Evolutionary conservation across 805 yeast genomes (phyloP).

Genomic region (Candida germanica): DNA sequence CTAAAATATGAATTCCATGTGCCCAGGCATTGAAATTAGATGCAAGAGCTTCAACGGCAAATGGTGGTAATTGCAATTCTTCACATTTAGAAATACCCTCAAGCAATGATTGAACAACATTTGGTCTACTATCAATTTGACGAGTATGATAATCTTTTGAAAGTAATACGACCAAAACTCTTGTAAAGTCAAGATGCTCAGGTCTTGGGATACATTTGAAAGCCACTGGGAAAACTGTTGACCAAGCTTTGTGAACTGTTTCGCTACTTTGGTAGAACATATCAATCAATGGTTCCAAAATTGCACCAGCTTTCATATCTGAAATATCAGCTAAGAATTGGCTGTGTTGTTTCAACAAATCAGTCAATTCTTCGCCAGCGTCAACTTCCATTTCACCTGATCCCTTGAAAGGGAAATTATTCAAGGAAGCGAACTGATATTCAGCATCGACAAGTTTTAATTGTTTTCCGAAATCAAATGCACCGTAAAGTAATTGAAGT

Average conservation of each 20-base stretch:
- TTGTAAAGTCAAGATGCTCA: constrained; percentile 80
- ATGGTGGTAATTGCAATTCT: constrained; percentile 85
- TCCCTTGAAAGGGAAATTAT: constrained; percentile 34
- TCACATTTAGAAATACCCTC: constrained; percentile 79
- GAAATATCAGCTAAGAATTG: constrained; percentile 28
- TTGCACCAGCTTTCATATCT: constrained; percentile 49
- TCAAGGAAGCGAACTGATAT: constrained; percentile 51
- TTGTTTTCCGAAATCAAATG: constrained; percentile 54
- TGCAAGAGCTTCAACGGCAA: constrained; percentile 84
- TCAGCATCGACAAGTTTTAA: constrained; percentile 48
- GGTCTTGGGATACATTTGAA: constrained; percentile 71
- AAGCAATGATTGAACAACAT: constrained; percentile 78
- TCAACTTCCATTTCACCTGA: constrained; percentile 30
- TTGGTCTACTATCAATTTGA: constrained; percentile 82
- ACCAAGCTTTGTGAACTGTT: constrained; percentile 81
- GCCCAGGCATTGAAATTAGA: constrained; percentile 89
- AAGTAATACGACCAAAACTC: constrained; percentile 70
- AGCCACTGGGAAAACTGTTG: constrained; percentile 75
- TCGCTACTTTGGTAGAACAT: constrained; percentile 79
- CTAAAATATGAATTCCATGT: constrained; percentile 80
- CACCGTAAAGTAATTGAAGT: constrained; percentile 75
- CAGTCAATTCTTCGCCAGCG: constrained; percentile 17
- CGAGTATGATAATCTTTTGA: constrained; percentile 92
- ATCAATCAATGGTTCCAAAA: constrained; percentile 71
- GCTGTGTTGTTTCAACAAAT: constrained; percentile 25